Evolutionary conservation across 805 yeast species (phyloP), one percentile per base, ranked within the genome.

Genomic region (Yamadazyma sp.): DNA sequence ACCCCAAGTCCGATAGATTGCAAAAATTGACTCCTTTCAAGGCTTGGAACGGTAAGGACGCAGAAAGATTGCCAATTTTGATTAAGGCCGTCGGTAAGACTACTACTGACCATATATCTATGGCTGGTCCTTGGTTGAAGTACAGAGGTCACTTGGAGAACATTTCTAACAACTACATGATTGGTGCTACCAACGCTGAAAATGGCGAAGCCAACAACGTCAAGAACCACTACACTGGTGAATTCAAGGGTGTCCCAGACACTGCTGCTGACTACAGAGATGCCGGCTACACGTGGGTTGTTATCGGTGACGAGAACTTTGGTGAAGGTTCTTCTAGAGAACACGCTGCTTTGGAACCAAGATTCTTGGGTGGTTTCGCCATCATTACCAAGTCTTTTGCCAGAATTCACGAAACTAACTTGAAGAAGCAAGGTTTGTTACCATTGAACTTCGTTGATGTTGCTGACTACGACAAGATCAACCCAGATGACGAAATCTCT

Each of bases 41-140:
- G 66, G 74, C 95, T 52, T 91, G 97, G 96, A 84, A 91, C 64
- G 97, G 97, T 67, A 84, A 88, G 77, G 98, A 91, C 64, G 88
- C 95, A 57, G 63, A 67, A 52, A 75, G 76, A 62, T 73, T 91
- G 77, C 97, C 96, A 70, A 91, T 91, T 57, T 82, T 91, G 73
- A 87, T 91, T 72, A 91, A 93, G 77, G 86, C 96, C 53, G 75
- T 83, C 48, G 98, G 97, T 75, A 91, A 91, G 80, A 90, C 97
- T 67, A 91, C 99, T 59, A 91, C 99, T 56, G 99, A 91, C 76
- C 99, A 91, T 75, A 91, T 91, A 60, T 91, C 98, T 60, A 90
- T 88, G 95, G 99, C 99, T 63, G 99, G 99, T 74, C 97, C 98
- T 64, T 91, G 99, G 99, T 85, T 91, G 80, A 91, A 91, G 77